Evolutionary conservation across 2,329 filamentous ascomycete genomes (phyloP), one percentile per base, ranked within the genome.

Genomic region (Monosporascus sp.): DNA sequence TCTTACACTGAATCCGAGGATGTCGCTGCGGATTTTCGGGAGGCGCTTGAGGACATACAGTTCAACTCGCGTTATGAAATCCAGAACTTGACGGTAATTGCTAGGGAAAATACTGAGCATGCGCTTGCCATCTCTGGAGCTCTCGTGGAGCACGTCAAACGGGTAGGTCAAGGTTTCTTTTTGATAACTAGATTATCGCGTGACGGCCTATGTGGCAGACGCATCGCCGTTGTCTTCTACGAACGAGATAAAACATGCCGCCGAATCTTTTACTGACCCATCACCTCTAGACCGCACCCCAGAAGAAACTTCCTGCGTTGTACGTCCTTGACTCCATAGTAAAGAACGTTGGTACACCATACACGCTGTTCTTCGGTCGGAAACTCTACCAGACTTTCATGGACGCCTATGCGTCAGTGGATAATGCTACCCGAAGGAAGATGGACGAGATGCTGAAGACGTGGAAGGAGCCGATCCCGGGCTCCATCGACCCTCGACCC

Each of bases 261-360:
- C 20, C 14, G 26, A 31, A 14, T n/a, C 14, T 28, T 17, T n/a
- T 11, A 46, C 43, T 46, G 5, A 46, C 24, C 17, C 17, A 7
- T 46, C 45, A 52, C 50, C 49, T 43, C 60, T 73, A 99, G 94
- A 90, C 88, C 51, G 84, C 91, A 46, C 91, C 94, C 40, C 81
- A 85, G 56, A 92, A 91, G 71, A 99, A 97, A 68, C 78, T 99
- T 3, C 92, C 94, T 18, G 91, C 94, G n/a, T 80, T 99, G 28
- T 99, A 97, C 73, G 90, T 99, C 60, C 86, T 99, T 67, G 94
- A 99, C 74, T 97, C 93, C 17, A 93, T 99, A 57, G 92, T 96
- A 68, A 99, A 99, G 74, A 97, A 99, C 76, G 91, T 99, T 57
- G 94, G 94, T 56, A 97, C 93, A 1, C 94, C 94, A 7, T 99